Conservation (phyloP, 2,329 filamentous ascomycete species). For the Penicillium sp. region DNA sequence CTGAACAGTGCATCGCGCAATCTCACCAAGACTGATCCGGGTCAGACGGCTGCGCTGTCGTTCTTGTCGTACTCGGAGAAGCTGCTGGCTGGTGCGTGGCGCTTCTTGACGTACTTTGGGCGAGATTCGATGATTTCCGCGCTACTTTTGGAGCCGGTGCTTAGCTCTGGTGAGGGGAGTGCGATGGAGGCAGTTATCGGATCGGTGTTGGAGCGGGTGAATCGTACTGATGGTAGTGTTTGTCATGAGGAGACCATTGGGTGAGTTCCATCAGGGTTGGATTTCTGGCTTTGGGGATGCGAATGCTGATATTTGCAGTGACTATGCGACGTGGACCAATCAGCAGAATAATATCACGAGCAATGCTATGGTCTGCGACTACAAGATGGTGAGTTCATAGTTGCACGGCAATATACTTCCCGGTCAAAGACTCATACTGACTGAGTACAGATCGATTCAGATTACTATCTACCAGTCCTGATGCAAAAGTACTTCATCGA, state of each 20-base stretch:
- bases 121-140: conserved; percentile 65
- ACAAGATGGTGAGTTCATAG: conserved; percentile 53
- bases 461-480: conserved; percentile 61
- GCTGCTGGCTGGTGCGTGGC: conserved; percentile 64
- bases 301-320: conserved; percentile 35
- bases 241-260: conserved; percentile 68
- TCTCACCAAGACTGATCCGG: conserved; percentile 50
- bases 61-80: conserved; percentile 67
- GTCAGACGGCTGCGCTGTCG: conserved; percentile 56
- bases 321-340: conserved; percentile 65
- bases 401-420: background rate
- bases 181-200: conserved; percentile 63
- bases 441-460: conserved; percentile 55
- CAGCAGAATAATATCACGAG: conserved; percentile 55
- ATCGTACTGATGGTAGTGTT: conserved; percentile 60
- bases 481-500: conserved; percentile 62
- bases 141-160: conserved; percentile 59
- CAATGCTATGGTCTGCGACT: conserved; percentile 57
- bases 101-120: conserved; percentile 68
- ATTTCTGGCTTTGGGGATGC: background rate
- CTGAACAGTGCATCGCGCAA: conserved; percentile 51
- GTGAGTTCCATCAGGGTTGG: conserved; percentile 17
- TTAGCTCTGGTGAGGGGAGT: conserved; percentile 57
- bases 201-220: conserved; percentile 62
- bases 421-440: background rate